These are phyloP conservation scores for Poterioochromonas sp. DNA, from an alignment of 352 stramenopile species.

Conservation along the genomic window DNA sequence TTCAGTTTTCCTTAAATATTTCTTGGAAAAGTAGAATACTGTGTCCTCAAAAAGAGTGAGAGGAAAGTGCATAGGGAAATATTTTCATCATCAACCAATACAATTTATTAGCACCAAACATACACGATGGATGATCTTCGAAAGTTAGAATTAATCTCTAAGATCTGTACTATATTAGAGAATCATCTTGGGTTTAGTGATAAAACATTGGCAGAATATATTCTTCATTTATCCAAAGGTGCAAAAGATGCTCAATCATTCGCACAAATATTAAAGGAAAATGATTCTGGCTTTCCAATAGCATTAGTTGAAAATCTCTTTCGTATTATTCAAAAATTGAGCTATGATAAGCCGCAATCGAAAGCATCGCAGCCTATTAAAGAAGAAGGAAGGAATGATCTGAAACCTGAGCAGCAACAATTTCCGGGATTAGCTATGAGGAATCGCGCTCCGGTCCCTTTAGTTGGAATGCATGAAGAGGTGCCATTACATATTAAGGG, in stretches of 20 bases:
- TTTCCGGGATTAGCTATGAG: background rate
- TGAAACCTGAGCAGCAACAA: background rate
- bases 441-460: background rate
- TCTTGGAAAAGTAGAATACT: too few relatives aligned
- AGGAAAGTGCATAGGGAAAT: too few relatives aligned
- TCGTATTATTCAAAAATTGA: conserved; percentile 41
- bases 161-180: conserved; percentile 57
- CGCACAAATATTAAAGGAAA: conserved; percentile 34
- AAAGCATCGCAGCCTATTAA: too few relatives aligned
- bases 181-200: conserved; percentile 84
- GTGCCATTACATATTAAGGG: background rate
- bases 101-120: too few relatives aligned
- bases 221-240: conserved; percentile 67
- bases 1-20: too few relatives aligned
- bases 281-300: conserved; percentile 37
- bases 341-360: conserved; percentile 29
- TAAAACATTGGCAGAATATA: conserved; percentile 76
- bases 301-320: conserved; percentile 38
- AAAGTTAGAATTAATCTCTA: conserved; percentile 57
- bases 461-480: conserved; percentile 21
- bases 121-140: conserved; percentile 62
- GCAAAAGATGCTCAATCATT: conserved; percentile 32
- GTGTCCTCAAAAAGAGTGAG: too few relatives aligned
- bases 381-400: too few relatives aligned
- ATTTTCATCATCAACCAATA: too few relatives aligned